Evolutionary conservation across 805 yeast genomes (phyloP).

Genomic region (Yarrowia keelungensis): DNA sequence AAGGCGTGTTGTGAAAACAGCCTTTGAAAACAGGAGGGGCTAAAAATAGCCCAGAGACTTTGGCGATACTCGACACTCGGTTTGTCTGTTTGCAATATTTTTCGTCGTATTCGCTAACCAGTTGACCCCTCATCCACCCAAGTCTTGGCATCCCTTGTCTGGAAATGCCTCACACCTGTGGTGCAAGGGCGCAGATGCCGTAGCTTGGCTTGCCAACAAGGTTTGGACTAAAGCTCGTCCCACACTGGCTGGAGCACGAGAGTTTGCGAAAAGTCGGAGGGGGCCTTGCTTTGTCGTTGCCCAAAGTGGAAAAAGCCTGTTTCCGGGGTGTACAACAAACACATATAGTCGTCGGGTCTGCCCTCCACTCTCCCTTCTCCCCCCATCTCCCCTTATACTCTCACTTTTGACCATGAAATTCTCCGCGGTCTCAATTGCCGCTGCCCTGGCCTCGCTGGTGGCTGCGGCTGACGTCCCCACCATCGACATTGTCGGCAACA

Average conservation of each 20-base stretch:
- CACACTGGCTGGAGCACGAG: not conserved
- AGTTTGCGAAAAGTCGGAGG: constrained; percentile 13
- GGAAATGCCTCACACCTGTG: constrained; percentile 17
- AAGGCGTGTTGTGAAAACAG: constrained; percentile 7
- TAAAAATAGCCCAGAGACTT: not conserved
- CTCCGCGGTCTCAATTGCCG: constrained; percentile 41
- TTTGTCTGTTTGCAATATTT: not conserved
- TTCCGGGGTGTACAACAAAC: not conserved
- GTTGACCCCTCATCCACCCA: too few relatives aligned
- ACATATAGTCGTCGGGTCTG: not conserved
- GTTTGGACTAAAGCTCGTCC: not conserved
- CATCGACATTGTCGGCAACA: constrained; percentile 71
- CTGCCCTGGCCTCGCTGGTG: constrained; percentile 42
- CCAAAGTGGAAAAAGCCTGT: constrained; percentile 33
- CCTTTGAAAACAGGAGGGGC: constrained; percentile 13
- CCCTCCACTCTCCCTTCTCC: not conserved
- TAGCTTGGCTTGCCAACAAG: constrained; percentile 9
- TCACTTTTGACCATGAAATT: constrained; percentile 44
- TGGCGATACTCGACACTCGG: too few relatives aligned
- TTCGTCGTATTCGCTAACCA: too few relatives aligned
- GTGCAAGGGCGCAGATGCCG: constrained; percentile 29
- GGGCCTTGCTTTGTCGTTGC: constrained; percentile 33
- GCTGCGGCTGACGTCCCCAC: constrained; percentile 50
- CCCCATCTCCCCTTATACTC: too few relatives aligned
- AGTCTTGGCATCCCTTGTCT: not conserved